Conservation (phyloP, 306 rosid species). For the Prinsepia uniflora region DNA sequence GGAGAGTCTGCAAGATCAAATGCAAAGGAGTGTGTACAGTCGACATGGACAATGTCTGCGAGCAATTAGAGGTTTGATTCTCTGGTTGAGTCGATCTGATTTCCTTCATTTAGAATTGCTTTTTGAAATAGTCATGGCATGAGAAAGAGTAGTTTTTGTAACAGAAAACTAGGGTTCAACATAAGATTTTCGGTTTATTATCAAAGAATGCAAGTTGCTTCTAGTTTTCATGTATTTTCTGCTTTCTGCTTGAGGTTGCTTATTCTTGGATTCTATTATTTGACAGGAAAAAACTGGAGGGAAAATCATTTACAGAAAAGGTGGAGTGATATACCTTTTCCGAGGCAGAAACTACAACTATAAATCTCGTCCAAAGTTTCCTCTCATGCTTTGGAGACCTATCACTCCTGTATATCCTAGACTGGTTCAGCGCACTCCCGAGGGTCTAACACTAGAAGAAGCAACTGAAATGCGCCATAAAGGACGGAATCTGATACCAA, state of each 20-base stretch:
- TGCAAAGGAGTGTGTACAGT: slow-evolving; percentile 94
- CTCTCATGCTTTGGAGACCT: slow-evolving; percentile 98
- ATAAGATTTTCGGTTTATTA: background rate
- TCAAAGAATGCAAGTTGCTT: slow-evolving; percentile 11
- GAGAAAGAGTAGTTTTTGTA: background rate
- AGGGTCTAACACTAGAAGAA: slow-evolving; percentile 66
- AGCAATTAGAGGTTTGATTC: slow-evolving; percentile 74
- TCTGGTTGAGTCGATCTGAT: background rate
- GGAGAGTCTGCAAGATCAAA: slow-evolving; percentile 86
- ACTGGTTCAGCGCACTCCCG: slow-evolving; percentile 60
- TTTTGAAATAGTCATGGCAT: too few species aligned
- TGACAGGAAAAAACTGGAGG: slow-evolving; percentile 89
- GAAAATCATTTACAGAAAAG: slow-evolving; percentile 54
- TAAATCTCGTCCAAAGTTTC: slow-evolving; percentile 71
- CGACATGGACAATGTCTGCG: slow-evolving; percentile 74
- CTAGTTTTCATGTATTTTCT: background rate
- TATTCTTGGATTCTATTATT: slow-evolving; percentile 20
- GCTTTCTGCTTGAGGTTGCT: slow-evolving; percentile 9
- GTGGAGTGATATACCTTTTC: slow-evolving; percentile 75
- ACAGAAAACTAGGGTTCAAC: background rate
- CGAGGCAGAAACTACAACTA: slow-evolving; percentile 92
- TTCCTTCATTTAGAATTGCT: background rate
- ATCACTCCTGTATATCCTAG: slow-evolving; percentile 80
- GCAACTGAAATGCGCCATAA: slow-evolving; percentile 70
- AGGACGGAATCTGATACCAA: slow-evolving; percentile 68